Conservation (phyloP, 129 eudicot species). For the Gnaphalium uliginosum region DNA sequence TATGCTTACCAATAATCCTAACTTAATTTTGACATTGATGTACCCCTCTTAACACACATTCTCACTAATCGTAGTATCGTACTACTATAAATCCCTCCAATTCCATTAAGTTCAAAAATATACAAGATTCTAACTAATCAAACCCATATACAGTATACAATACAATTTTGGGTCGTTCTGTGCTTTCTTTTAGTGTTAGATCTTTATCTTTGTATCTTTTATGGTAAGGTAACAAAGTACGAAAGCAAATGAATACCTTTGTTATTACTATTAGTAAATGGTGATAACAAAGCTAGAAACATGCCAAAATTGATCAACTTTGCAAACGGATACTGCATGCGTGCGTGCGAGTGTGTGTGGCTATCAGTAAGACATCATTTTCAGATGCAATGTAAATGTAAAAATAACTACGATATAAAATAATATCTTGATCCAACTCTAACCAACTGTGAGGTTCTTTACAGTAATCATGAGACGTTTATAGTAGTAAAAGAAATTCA, state of each 20-base stretch:
- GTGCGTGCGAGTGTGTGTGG: not conserved
- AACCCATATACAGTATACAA: not conserved
- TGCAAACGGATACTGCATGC: not conserved
- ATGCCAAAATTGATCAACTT: not conserved
- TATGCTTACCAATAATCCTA: slow-evolving; percentile 36
- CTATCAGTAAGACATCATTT: not conserved
- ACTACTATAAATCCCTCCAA: not conserved
- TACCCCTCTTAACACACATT: slow-evolving; percentile 31
- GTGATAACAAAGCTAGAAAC: not conserved
- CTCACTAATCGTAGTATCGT: not conserved
- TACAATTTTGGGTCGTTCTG: not conserved
- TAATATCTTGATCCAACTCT: not conserved
- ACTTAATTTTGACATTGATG: slow-evolving; percentile 31
- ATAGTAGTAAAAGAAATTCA: too few species aligned
- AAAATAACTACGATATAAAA: not conserved
- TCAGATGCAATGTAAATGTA: not conserved
- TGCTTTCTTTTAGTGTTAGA: not conserved
- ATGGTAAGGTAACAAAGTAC: not conserved
- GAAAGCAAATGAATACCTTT: not conserved
- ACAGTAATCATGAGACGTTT: too few species aligned
- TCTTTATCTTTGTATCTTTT: not conserved
- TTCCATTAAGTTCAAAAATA: not conserved
- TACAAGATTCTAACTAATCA: not conserved
- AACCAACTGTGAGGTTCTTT: not conserved
- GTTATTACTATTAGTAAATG: slow-evolving; percentile 1